phyloP scores from a whole-genome alignment of 2,329 filamentous ascomycete species.

The Alternaria arborescens region DNA sequence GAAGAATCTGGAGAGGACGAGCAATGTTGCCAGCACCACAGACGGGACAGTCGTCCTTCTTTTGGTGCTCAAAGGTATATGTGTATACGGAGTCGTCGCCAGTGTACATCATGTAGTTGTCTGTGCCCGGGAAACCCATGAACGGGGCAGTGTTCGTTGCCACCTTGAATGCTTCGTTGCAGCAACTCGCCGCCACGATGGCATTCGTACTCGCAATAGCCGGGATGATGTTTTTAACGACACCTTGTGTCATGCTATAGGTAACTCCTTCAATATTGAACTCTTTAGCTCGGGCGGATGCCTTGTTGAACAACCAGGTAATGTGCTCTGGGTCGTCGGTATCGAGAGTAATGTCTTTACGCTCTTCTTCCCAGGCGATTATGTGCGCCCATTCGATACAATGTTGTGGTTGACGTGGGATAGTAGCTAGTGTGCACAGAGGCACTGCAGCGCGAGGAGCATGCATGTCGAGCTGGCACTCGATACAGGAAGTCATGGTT shows the following conservation, averaged over 20 bases:
- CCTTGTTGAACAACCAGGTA: slow-evolving; percentile 92
- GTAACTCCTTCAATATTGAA: slow-evolving; percentile 94
- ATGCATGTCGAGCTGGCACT: slow-evolving; percentile 98
- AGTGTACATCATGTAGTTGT: slow-evolving; percentile 98
- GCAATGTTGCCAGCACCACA: slow-evolving; percentile 77
- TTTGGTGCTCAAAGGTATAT: slow-evolving; percentile 94
- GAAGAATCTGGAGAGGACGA: slow-evolving; percentile 75
- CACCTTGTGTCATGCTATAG: slow-evolving; percentile 94
- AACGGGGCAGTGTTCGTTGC: slow-evolving; percentile 82
- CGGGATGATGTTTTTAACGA: slow-evolving; percentile 99
- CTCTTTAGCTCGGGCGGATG: slow-evolving; percentile 79
- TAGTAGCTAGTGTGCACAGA: slow-evolving; percentile 93
- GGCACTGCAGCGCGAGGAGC: slow-evolving; percentile 96
- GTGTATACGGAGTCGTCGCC: slow-evolving; percentile 96
- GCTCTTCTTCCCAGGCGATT: slow-evolving; percentile 86
- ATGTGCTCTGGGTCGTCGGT: slow-evolving; percentile 97
- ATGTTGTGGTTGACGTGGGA: slow-evolving; percentile 95
- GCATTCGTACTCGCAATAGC: slow-evolving; percentile 98
- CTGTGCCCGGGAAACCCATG: slow-evolving; percentile 75
- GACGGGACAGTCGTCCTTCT: slow-evolving; percentile 93
- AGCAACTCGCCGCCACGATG: slow-evolving; percentile 93
- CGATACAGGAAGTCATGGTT: slow-evolving; percentile 92
- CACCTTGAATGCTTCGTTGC: slow-evolving; percentile 96
- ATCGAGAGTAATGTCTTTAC: slow-evolving; percentile 80
- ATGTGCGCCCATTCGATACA: slow-evolving; percentile 99